Evolutionary conservation across 495 filamentous ascomycete species (phyloP).

Genomic region (Penicillium daleae): DNA sequence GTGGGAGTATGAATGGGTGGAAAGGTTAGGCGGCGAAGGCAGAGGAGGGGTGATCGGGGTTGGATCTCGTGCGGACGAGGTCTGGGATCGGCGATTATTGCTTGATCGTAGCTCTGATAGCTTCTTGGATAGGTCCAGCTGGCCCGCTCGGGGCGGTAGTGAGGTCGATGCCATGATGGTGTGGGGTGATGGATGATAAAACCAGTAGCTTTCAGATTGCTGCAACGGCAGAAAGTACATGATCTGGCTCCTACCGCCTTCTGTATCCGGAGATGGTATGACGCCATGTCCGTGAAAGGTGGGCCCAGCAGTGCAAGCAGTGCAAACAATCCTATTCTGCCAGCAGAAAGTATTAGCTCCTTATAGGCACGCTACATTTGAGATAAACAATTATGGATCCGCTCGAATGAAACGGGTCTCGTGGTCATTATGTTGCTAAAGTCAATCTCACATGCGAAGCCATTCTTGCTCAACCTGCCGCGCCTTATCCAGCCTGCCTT

Average conservation of each 20-base stretch:
- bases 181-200: conserved; percentile 12
- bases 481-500: conserved; percentile 19
- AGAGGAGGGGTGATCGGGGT: conserved; percentile 73
- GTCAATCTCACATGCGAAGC: not conserved
- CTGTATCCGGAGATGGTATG: not conserved
- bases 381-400: too few relatives aligned
- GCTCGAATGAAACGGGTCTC: not conserved
- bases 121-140: conserved; percentile 62
- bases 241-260: not conserved
- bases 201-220: not conserved
- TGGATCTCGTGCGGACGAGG: conserved; percentile 60
- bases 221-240: not conserved
- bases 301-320: not conserved
- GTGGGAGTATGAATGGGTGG: conserved; percentile 61
- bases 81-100: conserved; percentile 53
- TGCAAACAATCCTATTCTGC: not conserved
- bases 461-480: conserved; percentile 26
- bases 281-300: not conserved
- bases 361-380: too few relatives aligned
- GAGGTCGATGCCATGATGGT: conserved; percentile 35
- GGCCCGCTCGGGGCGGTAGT: conserved; percentile 33
- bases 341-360: not conserved
- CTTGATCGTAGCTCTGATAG: conserved; percentile 71
- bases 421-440: not conserved
- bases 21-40: conserved; percentile 67